Conservation (phyloP, 441 rosid genomes). For the Isatis lusitanica region DNA sequence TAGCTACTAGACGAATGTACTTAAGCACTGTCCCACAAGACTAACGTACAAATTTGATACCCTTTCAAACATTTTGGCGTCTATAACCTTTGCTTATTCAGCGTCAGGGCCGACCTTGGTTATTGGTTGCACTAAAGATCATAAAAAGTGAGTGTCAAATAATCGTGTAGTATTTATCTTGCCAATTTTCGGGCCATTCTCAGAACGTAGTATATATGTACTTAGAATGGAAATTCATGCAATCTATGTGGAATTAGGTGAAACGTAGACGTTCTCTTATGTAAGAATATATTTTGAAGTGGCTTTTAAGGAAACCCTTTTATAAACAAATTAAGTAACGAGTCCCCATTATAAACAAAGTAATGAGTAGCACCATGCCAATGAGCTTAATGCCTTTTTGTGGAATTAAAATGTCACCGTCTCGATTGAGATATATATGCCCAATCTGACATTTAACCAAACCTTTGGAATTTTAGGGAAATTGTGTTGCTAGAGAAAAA, state of each 20-base stretch:
- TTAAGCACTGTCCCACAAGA: too few species aligned
- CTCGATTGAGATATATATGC: conserved; percentile 22
- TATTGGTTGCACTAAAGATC: neutral
- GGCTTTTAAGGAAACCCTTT: conserved; percentile 19
- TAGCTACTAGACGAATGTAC: too few species aligned
- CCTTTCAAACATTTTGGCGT: too few species aligned
- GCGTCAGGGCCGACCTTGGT: too few species aligned
- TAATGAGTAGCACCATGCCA: conserved; percentile 29
- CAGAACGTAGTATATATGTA: neutral
- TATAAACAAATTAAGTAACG: conserved; percentile 1
- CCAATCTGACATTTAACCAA: conserved; percentile 32
- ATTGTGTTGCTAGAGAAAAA: neutral
- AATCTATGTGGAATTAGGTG: conserved; percentile 8
- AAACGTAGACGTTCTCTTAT: neutral
- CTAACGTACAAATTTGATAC: too few species aligned
- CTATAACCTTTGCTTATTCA: too few species aligned
- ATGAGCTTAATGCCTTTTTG: conserved; percentile 17
- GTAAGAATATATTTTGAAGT: neutral
- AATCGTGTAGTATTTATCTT: neutral
- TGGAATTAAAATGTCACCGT: conserved; percentile 24
- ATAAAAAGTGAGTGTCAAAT: neutral
- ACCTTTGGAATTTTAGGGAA: neutral
- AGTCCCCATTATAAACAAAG: conserved; percentile 3
- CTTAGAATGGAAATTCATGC: neutral
- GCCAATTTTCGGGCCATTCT: neutral